Base-by-base conservation (phyloP, 768 basidiomycete species). In the Lepiota venenata region DNA sequence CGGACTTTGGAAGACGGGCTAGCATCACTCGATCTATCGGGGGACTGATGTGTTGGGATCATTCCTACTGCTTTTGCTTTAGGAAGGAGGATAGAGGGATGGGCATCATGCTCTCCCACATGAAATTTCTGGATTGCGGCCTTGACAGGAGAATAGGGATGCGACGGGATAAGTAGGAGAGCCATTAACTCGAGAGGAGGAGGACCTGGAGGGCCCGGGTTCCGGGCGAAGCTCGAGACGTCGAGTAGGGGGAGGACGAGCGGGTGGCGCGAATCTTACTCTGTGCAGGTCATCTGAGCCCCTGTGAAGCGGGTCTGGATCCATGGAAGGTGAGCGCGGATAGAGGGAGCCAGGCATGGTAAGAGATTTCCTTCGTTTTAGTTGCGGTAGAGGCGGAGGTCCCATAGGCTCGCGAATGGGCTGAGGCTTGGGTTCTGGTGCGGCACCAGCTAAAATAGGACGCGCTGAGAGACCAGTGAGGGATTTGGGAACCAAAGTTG, bases 281-380 rank as follows among this genome's bases (percentile, higher is more conserved):
- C 22, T 44, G 35, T 36, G 20, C 7, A 21, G 32, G 15, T 36
- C 36, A 29, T 52, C 43, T 9, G 18, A 7, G 0, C 41, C 32
- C n/a, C 16, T 36, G 8, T 15, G 22, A 15, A 36, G 36, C 65
- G 22, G 76, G 68, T 72, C 72, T n/a, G 83, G 81, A 27, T 83
- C 70, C 11, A 83, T 71, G n/a, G 88, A 88, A 0, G 82, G 77
- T 0, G 90, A 88, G 8, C 87, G 83, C 4, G 88, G 81, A 63
- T 84, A 88, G 11, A 92, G 78, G 1, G 90, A 80, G 7, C 89
- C 90, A 18, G 89, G 90, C 89, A 92, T 92, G 1, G 83, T 84
- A 0, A 77, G 61, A 2, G 81, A 81, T 7, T 70, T 69, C n/a
- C 68, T 71, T 22, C 70, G 71, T 38, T 67, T 72, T 7, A 77